Evolutionary conservation across 2,329 filamentous ascomycete genomes (phyloP).

Genomic region (Trichoderma atrobrunneum): DNA sequence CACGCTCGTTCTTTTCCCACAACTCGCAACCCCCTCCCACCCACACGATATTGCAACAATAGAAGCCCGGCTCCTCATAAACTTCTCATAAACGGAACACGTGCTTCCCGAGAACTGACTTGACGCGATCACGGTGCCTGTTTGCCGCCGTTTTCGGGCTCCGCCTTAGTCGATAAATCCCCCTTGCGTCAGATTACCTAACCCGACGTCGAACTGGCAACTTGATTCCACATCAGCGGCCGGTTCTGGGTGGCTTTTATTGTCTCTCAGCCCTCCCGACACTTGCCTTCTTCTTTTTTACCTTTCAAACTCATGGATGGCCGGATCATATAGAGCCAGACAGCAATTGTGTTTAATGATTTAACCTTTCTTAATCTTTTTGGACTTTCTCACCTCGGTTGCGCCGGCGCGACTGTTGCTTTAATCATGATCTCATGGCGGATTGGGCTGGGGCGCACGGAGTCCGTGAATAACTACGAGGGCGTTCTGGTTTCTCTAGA

Average conservation of each 20-base stretch:
- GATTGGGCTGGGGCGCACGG: conserved; percentile 34
- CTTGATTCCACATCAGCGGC: conserved; percentile 15
- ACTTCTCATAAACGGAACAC: not conserved
- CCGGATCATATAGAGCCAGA: not conserved
- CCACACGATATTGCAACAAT: not conserved
- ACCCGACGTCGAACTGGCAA: conserved; percentile 1
- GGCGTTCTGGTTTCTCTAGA: conserved; percentile 53
- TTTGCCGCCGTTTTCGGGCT: conserved; percentile 8
- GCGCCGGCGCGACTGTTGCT: conserved; percentile 17
- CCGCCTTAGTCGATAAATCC: not conserved
- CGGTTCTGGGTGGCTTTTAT: not conserved
- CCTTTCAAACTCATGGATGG: not conserved
- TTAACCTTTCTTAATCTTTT: not conserved
- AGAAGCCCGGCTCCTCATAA: not conserved
- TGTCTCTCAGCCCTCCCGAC: not conserved
- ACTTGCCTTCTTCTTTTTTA: not conserved
- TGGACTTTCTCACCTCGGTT: not conserved
- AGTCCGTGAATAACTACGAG: conserved; percentile 50
- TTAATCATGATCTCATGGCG: conserved; percentile 34
- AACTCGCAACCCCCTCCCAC: not conserved
- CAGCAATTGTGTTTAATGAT: not conserved
- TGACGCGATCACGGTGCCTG: not conserved
- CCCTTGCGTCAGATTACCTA: conserved; percentile 17
- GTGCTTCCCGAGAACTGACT: conserved; percentile 3
- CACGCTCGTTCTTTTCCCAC: not conserved